Evolutionary conservation across 116 monocot species (phyloP).

Genomic region (Phalaenopsis hybrid): DNA sequence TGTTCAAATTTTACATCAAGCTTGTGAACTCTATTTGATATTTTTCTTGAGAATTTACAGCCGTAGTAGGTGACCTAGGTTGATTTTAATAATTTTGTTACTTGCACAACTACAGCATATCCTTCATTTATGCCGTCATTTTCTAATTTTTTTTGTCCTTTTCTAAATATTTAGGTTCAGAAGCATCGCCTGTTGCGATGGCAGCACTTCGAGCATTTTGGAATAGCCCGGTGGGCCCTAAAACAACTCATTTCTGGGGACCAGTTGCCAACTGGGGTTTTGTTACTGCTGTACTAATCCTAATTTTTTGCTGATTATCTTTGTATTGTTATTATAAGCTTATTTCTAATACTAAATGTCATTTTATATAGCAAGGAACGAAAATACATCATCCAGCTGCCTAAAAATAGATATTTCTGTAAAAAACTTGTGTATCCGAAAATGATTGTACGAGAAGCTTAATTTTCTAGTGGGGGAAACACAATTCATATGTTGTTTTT

Average conservation of each 20-base stretch:
- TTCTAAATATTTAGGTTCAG: not conserved
- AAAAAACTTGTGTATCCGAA: not conserved
- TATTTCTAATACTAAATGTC: not conserved
- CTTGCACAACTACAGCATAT: not conserved
- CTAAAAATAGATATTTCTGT: not conserved
- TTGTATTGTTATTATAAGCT: not conserved
- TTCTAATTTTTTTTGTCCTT: not conserved
- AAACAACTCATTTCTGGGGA: slow-evolving; percentile 99
- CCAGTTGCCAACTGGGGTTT: slow-evolving; percentile 98
- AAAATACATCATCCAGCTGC: not conserved
- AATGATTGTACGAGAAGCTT: not conserved
- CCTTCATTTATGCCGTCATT: not conserved
- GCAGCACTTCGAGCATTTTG: slow-evolving; percentile 55
- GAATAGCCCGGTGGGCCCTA: slow-evolving; percentile 98
- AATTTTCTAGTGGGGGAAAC: not conserved
- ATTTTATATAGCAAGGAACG: not conserved
- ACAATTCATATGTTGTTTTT: not conserved
- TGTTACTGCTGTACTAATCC: slow-evolving; percentile 60
- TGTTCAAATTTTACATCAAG: not conserved
- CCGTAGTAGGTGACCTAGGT: not conserved
- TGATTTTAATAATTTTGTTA: not conserved
- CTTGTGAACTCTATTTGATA: too few species aligned
- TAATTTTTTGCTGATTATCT: slow-evolving; percentile 1
- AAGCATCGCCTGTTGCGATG: slow-evolving; percentile 10
- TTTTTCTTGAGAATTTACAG: too few species aligned